Evolutionary conservation across 2,329 filamentous ascomycete genomes (phyloP).

Genomic region (Dendrostoma leiphaemia): DNA sequence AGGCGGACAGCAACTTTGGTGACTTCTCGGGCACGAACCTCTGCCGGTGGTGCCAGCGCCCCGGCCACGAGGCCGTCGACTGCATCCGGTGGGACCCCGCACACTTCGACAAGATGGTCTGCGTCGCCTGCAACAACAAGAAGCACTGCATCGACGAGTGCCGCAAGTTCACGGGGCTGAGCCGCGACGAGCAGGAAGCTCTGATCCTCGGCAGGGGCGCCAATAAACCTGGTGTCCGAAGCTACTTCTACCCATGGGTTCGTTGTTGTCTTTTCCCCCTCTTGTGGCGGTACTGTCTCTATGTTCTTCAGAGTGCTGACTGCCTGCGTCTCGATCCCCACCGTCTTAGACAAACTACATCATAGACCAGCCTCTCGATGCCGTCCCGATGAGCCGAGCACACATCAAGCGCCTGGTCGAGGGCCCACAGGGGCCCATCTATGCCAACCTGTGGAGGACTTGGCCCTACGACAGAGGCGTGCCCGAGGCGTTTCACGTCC

Average conservation of each 20-base stretch:
- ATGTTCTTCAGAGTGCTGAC: background rate
- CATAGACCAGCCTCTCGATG: no score
- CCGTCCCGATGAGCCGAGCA: background rate
- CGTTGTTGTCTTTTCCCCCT: background rate
- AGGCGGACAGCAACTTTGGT: background rate
- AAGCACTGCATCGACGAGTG: slow-evolving; percentile 8
- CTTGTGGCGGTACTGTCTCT: background rate
- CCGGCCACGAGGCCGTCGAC: slow-evolving; percentile 4
- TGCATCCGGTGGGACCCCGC: slow-evolving; percentile 7
- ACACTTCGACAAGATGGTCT: slow-evolving; percentile 10
- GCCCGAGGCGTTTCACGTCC: background rate
- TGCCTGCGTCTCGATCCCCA: no score
- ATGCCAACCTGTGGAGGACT: background rate
- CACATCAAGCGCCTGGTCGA: background rate
- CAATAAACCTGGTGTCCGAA: slow-evolving; percentile 6
- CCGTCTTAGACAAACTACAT: background rate
- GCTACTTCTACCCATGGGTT: background rate
- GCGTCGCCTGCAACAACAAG: slow-evolving; percentile 6
- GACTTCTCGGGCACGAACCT: slow-evolving; percentile 2
- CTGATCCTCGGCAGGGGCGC: slow-evolving; percentile 4
- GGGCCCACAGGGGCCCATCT: background rate
- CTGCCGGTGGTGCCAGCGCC: slow-evolving; percentile 8
- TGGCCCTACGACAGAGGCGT: background rate
- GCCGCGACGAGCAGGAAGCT: background rate
- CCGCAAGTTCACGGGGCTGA: background rate